phyloP scores from a whole-genome alignment of 2,329 filamentous ascomycete genomes.

The Venturia pyrina region DNA sequence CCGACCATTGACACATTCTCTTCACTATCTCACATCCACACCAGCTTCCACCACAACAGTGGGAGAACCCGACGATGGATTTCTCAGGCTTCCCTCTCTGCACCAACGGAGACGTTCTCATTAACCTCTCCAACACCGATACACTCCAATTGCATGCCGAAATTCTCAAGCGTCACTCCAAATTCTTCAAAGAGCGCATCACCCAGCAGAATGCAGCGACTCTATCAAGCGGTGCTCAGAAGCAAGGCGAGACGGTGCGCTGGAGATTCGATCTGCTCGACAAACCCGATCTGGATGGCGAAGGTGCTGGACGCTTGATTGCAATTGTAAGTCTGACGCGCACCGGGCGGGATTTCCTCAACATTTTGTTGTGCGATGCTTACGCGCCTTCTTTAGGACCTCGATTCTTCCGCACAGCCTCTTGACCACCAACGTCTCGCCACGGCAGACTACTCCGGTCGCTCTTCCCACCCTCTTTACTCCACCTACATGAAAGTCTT shows the following conservation, averaged over 20 bases:
- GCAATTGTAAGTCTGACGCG: slow-evolving; percentile 20
- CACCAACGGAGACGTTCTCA: slow-evolving; percentile 23
- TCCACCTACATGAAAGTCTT: neutral
- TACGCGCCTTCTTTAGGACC: neutral
- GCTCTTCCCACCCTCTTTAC: slow-evolving; percentile 1
- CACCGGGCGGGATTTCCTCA: slow-evolving; percentile 18
- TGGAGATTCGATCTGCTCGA: slow-evolving; percentile 25
- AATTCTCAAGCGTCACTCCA: slow-evolving; percentile 21
- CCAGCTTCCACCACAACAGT: neutral
- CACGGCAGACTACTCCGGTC: neutral
- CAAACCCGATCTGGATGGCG: slow-evolving; percentile 16
- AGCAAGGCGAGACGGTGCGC: slow-evolving; percentile 20
- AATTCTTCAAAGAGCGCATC: slow-evolving; percentile 22
- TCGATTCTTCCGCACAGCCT: slow-evolving; percentile 2
- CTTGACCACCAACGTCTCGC: neutral
- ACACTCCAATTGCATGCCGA: slow-evolving; percentile 26
- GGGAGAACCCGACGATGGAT: slow-evolving; percentile 1
- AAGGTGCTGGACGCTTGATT: slow-evolving; percentile 19
- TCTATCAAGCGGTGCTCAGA: slow-evolving; percentile 19
- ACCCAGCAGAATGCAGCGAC: slow-evolving; percentile 22
- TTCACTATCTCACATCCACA: neutral
- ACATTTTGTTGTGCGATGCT: slow-evolving; percentile 19
- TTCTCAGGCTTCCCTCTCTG: slow-evolving; percentile 6
- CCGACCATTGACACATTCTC: neutral
- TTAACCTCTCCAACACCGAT: slow-evolving; percentile 22